Evolutionary conservation across 805 yeast species (phyloP).

Genomic region (Sugiyamaella valdiviana): DNA sequence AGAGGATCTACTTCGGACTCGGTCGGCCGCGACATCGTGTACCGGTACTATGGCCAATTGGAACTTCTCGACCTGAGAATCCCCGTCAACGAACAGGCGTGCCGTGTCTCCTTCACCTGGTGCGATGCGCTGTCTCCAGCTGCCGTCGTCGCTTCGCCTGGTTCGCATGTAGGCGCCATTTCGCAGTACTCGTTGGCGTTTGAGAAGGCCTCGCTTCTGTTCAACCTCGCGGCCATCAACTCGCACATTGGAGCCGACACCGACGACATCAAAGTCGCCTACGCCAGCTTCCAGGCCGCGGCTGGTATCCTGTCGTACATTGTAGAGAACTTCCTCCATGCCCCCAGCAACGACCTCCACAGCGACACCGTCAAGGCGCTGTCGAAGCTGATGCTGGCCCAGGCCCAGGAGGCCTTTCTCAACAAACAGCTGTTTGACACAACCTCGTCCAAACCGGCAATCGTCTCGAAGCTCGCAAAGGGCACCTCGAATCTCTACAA

Average conservation of each 20-base stretch:
- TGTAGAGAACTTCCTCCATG: slow-evolving; percentile 76
- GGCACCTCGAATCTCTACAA: slow-evolving; percentile 53
- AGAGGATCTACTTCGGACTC: slow-evolving; percentile 42
- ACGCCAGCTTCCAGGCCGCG: slow-evolving; percentile 61
- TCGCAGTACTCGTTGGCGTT: slow-evolving; percentile 79
- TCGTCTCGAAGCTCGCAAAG: slow-evolving; percentile 70
- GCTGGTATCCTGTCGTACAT: slow-evolving; percentile 71
- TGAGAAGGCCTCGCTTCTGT: slow-evolving; percentile 81
- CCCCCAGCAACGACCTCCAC: slow-evolving; percentile 74
- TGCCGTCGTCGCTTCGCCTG: slow-evolving; percentile 19
- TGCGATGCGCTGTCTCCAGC: slow-evolving; percentile 46
- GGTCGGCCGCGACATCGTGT: slow-evolving; percentile 49
- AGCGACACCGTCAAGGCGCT: slow-evolving; percentile 64
- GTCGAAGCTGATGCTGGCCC: slow-evolving; percentile 64
- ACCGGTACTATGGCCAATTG: slow-evolving; percentile 71
- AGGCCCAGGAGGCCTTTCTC: slow-evolving; percentile 81
- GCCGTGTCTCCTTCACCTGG: slow-evolving; percentile 69
- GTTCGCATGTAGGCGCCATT: slow-evolving; percentile 19
- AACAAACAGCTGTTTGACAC: slow-evolving; percentile 45
- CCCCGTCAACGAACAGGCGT: slow-evolving; percentile 54
- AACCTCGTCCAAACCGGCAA: slow-evolving; percentile 48
- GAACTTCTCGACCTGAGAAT: slow-evolving; percentile 73
- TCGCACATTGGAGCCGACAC: slow-evolving; percentile 39
- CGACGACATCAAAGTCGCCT: slow-evolving; percentile 50
- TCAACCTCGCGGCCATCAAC: slow-evolving; percentile 65